phyloP scores from a whole-genome alignment of 2,329 filamentous ascomycete genomes.

The Dothistroma septosporum region DNA sequence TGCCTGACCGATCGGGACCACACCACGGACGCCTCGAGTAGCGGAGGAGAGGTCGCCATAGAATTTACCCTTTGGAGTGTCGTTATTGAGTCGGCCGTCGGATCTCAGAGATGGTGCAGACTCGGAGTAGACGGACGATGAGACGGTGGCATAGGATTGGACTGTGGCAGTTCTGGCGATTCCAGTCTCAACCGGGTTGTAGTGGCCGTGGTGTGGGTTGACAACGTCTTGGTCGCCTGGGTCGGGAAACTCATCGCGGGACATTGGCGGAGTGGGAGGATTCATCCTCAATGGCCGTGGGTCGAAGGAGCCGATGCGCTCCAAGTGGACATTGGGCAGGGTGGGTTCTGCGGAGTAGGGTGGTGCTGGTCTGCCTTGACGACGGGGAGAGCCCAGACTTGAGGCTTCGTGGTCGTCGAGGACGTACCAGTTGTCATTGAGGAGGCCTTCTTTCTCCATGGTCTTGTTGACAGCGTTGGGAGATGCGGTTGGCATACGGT shows the following conservation, averaged over 20 bases:
- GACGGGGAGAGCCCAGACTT: constrained; percentile 27
- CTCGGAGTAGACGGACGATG: constrained; percentile 36
- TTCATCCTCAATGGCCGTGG: constrained; percentile 46
- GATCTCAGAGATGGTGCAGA: constrained; percentile 27
- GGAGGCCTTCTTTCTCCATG: constrained; percentile 36
- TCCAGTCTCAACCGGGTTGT: constrained; percentile 16
- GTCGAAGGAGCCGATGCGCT: constrained; percentile 27
- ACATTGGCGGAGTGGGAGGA: constrained; percentile 39
- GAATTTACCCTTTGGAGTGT: constrained; percentile 41
- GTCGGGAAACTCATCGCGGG: constrained; percentile 1
- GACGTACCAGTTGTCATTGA: constrained; percentile 49
- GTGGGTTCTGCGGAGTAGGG: constrained; percentile 14
- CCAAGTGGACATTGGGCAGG: constrained; percentile 18
- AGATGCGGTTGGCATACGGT: constrained; percentile 18
- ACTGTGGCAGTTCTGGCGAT: constrained; percentile 34
- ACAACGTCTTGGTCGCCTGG: neutral
- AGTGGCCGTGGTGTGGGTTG: constrained; percentile 11
- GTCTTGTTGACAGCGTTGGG: constrained; percentile 19
- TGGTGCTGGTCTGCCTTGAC: constrained; percentile 13
- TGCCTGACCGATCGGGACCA: constrained; percentile 5
- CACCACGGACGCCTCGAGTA: constrained; percentile 36
- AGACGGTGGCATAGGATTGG: constrained; percentile 24
- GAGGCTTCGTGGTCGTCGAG: constrained; percentile 28
- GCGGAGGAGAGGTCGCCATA: constrained; percentile 48
- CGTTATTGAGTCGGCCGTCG: constrained; percentile 11